These are phyloP conservation scores for Penicillium freii DNA, from an alignment of 2,329 filamentous ascomycete genomes.

Conservation along the genomic window DNA sequence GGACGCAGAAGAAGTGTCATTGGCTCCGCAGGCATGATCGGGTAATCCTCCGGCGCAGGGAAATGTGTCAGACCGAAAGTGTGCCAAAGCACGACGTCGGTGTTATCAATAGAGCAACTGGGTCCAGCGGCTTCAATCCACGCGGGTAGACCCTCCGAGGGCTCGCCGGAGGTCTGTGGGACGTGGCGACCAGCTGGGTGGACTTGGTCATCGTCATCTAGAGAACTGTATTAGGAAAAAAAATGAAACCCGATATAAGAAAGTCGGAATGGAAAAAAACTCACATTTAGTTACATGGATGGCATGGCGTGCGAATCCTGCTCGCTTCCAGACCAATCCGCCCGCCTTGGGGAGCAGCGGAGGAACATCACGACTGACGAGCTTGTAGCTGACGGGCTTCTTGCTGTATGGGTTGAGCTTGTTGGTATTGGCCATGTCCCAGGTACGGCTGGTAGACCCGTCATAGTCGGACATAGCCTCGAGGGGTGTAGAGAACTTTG, in stretches of 20 bases:
- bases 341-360: constrained; percentile 74
- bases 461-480: constrained; percentile 77
- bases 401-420: constrained; percentile 82
- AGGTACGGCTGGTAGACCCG: constrained; percentile 73
- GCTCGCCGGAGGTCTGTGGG: constrained; percentile 80
- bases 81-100: constrained; percentile 88
- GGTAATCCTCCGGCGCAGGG: constrained; percentile 85
- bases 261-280: constrained; percentile 30
- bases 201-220: constrained; percentile 76
- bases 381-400: constrained; percentile 83
- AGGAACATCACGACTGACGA: constrained; percentile 82
- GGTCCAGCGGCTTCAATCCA: constrained; percentile 70
- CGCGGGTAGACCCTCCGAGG: constrained; percentile 67
- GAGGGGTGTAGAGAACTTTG: constrained; percentile 68
- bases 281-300: constrained; percentile 87
- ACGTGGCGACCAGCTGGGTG: constrained; percentile 85
- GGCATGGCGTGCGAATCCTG: constrained; percentile 81
- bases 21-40: constrained; percentile 84
- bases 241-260: not conserved
- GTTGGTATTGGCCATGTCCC: constrained; percentile 85
- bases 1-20: constrained; percentile 78
- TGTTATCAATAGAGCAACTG: constrained; percentile 68
- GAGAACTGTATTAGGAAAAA: constrained; percentile 7
- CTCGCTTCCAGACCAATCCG: constrained; percentile 82
- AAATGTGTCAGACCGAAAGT: constrained; percentile 91